phyloP scores from a whole-genome alignment of 139 green algal species.

The Auxenochlorella pyrenoidosa region DNA sequence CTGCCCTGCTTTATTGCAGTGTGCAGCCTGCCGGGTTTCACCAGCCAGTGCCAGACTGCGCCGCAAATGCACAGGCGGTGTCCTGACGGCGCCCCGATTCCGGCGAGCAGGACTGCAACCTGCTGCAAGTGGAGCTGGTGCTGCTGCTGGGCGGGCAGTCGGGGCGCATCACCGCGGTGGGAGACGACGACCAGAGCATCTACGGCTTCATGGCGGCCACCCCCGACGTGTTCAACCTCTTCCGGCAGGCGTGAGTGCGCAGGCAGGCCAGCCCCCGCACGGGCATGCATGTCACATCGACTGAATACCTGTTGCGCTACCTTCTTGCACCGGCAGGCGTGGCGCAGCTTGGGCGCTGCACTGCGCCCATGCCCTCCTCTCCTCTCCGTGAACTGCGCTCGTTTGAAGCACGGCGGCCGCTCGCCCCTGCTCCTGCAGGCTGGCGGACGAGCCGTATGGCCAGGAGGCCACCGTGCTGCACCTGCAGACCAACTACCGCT shows the following conservation, averaged over 20 bases:
- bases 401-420: too few relatives aligned
- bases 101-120: constrained; percentile 37
- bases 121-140: constrained; percentile 39
- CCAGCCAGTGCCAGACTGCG: not conserved
- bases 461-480: not conserved
- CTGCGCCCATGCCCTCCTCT: too few relatives aligned
- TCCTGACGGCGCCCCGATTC: not conserved
- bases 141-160: constrained; percentile 18
- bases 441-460: not conserved
- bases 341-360: too few relatives aligned
- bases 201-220: constrained; percentile 1
- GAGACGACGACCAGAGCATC: constrained; percentile 49
- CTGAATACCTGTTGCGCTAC: too few relatives aligned
- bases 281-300: too few relatives aligned
- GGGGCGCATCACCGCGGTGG: constrained; percentile 48
- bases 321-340: too few relatives aligned
- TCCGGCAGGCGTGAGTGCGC: not conserved
- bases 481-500: constrained; percentile 2
- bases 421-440: not conserved
- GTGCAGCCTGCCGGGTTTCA: too few relatives aligned
- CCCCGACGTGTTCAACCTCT: not conserved
- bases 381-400: too few relatives aligned
- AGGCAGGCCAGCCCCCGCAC: too few relatives aligned
- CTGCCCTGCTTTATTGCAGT: too few relatives aligned
- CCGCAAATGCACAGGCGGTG: too few relatives aligned